Evolutionary conservation across 2,329 filamentous ascomycete species (phyloP).

Genomic region (Diaporthe vexans): DNA sequence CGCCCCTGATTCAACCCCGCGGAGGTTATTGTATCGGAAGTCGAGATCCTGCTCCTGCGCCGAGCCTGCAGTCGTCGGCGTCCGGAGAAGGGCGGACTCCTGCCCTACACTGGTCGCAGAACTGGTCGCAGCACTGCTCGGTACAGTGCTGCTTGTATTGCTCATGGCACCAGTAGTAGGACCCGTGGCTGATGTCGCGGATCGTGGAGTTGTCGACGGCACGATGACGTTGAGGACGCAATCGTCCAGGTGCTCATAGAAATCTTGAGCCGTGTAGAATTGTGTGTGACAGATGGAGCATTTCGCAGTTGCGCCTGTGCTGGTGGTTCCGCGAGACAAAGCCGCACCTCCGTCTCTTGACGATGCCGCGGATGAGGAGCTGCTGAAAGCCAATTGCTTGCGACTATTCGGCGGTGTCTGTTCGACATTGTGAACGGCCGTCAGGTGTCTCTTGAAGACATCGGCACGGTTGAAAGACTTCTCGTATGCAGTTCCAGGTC

Average conservation of each 20-base stretch:
- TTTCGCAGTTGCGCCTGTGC: slow-evolving; percentile 73
- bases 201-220: slow-evolving; percentile 56
- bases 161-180: slow-evolving; percentile 27
- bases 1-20: background rate
- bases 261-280: slow-evolving; percentile 91
- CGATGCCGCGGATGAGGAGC: slow-evolving; percentile 20
- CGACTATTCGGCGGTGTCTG: slow-evolving; percentile 93
- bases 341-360: slow-evolving; percentile 3
- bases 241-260: slow-evolving; percentile 93
- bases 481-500: slow-evolving; percentile 86
- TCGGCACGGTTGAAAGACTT: slow-evolving; percentile 98
- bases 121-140: slow-evolving; percentile 21
- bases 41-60: slow-evolving; percentile 42
- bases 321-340: slow-evolving; percentile 9
- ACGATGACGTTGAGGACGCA: slow-evolving; percentile 73
- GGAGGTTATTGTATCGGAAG: background rate
- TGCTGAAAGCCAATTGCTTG: slow-evolving; percentile 61
- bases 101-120: slow-evolving; percentile 42
- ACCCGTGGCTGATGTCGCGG: slow-evolving; percentile 43
- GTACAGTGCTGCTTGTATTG: slow-evolving; percentile 26
- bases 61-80: slow-evolving; percentile 47
- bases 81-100: slow-evolving; percentile 45
- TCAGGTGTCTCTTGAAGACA: slow-evolving; percentile 96
- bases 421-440: slow-evolving; percentile 92
- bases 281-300: slow-evolving; percentile 89